Conservation (phyloP, 2,329 filamentous ascomycete genomes). For the Hymenoscyphus scutula region DNA sequence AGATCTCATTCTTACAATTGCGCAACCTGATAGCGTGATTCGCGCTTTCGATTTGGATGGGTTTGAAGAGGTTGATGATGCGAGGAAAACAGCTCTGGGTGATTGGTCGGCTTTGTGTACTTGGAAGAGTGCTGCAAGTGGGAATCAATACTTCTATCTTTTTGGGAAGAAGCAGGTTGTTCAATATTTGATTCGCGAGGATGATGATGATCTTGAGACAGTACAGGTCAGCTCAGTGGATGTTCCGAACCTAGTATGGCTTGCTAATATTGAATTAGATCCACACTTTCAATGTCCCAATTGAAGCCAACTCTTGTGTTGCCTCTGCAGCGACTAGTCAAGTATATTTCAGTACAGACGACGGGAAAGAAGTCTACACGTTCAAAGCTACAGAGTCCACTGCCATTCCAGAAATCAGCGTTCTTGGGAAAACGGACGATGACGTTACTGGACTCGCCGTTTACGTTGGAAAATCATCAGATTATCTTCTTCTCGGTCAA, state of each 20-base stretch:
- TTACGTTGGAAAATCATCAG: background rate
- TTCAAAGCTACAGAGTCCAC: constrained; percentile 5
- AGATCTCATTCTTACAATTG: constrained; percentile 4
- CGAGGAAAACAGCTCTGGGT: background rate
- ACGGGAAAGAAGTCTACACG: background rate
- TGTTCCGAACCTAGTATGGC: background rate
- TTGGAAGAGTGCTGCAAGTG: constrained; percentile 6
- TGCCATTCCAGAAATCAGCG: background rate
- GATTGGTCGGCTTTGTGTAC: constrained; percentile 8
- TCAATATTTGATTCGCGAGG: background rate
- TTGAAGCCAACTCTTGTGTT: background rate
- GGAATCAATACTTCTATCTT: constrained; percentile 7
- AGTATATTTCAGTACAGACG: background rate
- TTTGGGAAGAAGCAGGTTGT: constrained; percentile 7
- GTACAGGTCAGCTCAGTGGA: background rate
- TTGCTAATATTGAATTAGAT: background rate
- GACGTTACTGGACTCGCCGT: background rate
- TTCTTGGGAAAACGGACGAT: background rate
- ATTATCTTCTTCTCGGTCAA: background rate
- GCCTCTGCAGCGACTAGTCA: background rate
- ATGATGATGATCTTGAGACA: background rate
- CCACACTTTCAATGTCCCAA: constrained; percentile 5
- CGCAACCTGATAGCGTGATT: constrained; percentile 3
- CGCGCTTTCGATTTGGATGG: background rate
- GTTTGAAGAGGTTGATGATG: background rate